Evolutionary conservation across 2,329 filamentous ascomycete genomes (phyloP).

Genomic region (Fusarium succisae): DNA sequence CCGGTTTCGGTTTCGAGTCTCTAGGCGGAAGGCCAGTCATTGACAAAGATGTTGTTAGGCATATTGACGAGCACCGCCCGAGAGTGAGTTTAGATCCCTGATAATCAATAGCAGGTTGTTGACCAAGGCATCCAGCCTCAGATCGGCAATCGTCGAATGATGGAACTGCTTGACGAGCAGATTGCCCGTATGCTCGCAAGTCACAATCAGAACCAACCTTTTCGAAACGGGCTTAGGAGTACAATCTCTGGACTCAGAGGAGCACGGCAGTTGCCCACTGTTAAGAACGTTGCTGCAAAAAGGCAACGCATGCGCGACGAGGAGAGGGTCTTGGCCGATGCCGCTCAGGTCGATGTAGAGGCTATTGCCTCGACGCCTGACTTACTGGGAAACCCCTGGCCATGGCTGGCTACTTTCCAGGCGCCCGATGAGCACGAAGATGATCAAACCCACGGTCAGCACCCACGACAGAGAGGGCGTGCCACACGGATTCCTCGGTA

Average conservation of each 20-base stretch:
- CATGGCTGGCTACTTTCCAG: constrained; percentile 12
- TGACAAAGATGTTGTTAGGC: constrained; percentile 50
- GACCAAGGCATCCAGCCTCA: background rate
- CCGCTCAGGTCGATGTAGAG: background rate
- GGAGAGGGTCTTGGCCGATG: background rate
- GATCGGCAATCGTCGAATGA: constrained; percentile 27
- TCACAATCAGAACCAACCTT: background rate
- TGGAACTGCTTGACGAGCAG: constrained; percentile 43
- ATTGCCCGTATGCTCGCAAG: constrained; percentile 33
- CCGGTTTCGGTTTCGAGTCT: constrained; percentile 63
- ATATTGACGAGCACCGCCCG: constrained; percentile 53
- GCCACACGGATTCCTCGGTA: constrained; percentile 22
- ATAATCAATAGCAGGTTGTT: background rate
- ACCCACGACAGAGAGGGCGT: background rate
- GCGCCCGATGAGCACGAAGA: background rate
- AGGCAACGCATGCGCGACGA: background rate
- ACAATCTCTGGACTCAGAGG: background rate
- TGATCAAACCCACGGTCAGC: background rate
- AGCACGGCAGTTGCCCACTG: constrained; percentile 9
- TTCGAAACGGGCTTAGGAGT: background rate
- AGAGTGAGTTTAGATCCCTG: constrained; percentile 43
- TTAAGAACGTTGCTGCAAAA: constrained; percentile 1
- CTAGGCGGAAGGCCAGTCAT: constrained; percentile 55
- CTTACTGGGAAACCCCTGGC: constrained; percentile 5
- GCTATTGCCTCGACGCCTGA: background rate